phyloP scores from a whole-genome alignment of 257 asterid species.

The Capsicum baccatum region DNA sequence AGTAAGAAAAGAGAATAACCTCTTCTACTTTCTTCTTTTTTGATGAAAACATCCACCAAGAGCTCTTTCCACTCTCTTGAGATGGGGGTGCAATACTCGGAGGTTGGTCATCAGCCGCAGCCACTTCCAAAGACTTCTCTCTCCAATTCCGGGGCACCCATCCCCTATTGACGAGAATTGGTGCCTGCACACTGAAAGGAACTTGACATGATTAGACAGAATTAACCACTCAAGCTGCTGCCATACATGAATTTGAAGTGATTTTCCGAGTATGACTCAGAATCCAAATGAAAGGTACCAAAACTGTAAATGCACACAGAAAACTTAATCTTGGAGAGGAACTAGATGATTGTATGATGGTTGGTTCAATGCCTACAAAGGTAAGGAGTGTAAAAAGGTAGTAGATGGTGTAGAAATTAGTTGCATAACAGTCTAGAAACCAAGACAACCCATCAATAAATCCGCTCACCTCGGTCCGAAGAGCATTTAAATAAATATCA shows the following conservation, averaged over 20 bases:
- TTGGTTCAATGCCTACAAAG: neutral
- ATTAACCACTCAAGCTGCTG: neutral
- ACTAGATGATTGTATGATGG: neutral
- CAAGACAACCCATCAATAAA: neutral
- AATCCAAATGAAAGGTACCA: constrained; percentile 5
- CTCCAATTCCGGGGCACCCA: constrained; percentile 99
- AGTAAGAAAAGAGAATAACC: constrained; percentile 47
- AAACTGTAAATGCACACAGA: neutral
- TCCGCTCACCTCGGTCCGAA: neutral
- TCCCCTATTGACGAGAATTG: constrained; percentile 93
- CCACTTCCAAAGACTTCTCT: constrained; percentile 58
- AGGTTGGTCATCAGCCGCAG: constrained; percentile 40
- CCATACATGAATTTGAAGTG: constrained; percentile 20
- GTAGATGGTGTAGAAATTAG: neutral
- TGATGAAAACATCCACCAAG: constrained; percentile 74
- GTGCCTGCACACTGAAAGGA: constrained; percentile 63
- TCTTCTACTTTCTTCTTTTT: constrained; percentile 45
- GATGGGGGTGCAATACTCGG: constrained; percentile 45
- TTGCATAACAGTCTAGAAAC: neutral
- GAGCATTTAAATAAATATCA: neutral
- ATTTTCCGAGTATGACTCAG: neutral
- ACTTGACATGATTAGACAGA: constrained; percentile 28
- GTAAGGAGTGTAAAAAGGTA: neutral
- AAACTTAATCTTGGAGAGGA: neutral
- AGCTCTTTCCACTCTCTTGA: constrained; percentile 48